Base-by-base conservation (phyloP, 1,284 basidiomycete genomes). In the Caloboletus firmus region DNA sequence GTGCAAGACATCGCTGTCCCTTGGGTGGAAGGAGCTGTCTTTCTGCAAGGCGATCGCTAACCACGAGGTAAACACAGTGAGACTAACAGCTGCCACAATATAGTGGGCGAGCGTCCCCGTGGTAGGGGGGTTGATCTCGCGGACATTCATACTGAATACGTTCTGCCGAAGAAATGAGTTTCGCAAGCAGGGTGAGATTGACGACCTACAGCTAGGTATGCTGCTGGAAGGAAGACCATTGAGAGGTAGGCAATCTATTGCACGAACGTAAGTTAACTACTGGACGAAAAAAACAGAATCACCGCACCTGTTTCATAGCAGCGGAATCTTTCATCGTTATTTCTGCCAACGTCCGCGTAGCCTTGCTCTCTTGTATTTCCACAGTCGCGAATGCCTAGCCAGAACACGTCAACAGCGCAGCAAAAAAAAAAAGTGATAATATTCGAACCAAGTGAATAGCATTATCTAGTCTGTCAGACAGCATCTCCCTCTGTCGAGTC, bases 381-480 rank as follows among this genome's bases (percentile, higher is more conserved):
- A 78, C 72, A 46, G 66, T 78, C 51, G 75, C 79, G 46, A 80
- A 79, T 6, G 75, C 74, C 79, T 82, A 18, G 26, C 24, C 34
- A 50, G 7, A 43, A 37, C 5, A 32, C 9, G 5, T 63, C 28
- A 61, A 28, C 42, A 15, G 10, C 6, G 13, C 30, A n/a, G 5
- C 22, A 2, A n/a, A 49, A 15, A 20, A 42, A 17, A 51, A 24
- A 26, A 10, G 10, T 17, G 13, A 9, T 24, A n/a, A 7, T 18
- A 35, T 42, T 31, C 65, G 37, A 57, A 65, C 64, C 61, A 84
- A 59, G 54, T 73, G 71, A 72, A 81, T 81, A 22, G 78, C 76
- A 50, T 83, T 83, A 51, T 75, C 74, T 55, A 83, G 50, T 49
- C 81, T 67, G 41, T 68, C 71, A 36, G 74, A 75, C 46, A 78